These are phyloP conservation scores for Inga oerstediana DNA, from an alignment of 306 rosid genomes.

Conservation along the genomic window DNA sequence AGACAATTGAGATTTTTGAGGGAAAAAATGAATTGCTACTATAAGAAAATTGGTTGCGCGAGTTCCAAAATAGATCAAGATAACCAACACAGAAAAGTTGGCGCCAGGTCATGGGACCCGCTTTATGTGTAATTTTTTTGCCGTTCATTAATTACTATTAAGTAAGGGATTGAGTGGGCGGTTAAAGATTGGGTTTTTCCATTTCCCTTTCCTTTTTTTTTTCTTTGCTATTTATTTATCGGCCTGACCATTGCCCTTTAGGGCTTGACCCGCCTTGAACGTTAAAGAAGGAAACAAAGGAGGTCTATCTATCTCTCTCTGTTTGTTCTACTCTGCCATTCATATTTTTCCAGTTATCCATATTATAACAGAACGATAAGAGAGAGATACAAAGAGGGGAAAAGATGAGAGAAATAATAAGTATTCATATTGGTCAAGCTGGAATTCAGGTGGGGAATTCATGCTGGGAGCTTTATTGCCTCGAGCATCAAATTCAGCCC, in stretches of 20 bases:
- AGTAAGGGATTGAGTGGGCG: conserved; percentile 25
- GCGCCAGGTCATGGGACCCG: not conserved
- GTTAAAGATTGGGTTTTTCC: not conserved
- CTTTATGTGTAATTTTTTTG: not conserved
- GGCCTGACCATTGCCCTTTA: not conserved
- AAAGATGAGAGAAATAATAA: conserved; percentile 69
- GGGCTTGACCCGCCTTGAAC: conserved; percentile 4
- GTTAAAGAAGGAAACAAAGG: conserved; percentile 14
- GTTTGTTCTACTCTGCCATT: conserved; percentile 15
- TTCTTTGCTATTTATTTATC: not conserved
- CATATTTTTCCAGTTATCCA: not conserved
- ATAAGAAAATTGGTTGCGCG: not conserved
- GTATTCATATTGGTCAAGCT: conserved; percentile 80
- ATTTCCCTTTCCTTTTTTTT: not conserved
- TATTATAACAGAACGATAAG: not conserved
- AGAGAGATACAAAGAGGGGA: conserved; percentile 7
- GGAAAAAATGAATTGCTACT: not conserved
- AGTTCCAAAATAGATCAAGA: not conserved
- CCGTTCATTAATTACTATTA: conserved; percentile 29
- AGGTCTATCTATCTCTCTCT: not conserved
- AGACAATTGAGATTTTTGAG: not conserved
- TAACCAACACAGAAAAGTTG: not conserved
- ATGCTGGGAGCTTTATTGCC: conserved; percentile 84
- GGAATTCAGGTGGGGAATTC: conserved; percentile 85
- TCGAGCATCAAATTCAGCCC: conserved; percentile 74